Evolutionary conservation across 768 basidiomycete species (phyloP).

Genomic region (Sarcodon sp.): DNA sequence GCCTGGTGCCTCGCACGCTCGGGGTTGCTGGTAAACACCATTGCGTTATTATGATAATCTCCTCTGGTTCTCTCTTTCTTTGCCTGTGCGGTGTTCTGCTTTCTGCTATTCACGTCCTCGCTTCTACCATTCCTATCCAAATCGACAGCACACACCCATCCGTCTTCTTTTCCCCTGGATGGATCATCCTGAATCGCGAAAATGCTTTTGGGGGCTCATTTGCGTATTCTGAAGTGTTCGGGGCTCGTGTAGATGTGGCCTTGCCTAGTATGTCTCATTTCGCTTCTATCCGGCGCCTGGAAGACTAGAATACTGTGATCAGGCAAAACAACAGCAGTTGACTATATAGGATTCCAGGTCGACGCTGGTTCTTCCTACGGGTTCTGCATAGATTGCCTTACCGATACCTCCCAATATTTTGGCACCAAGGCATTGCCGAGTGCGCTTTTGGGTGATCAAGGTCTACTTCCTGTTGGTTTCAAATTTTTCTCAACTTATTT

Average conservation of each 20-base stretch:
- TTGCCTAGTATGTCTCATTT: constrained; percentile 15
- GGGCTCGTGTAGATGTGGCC: constrained; percentile 9
- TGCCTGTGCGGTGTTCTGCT: too few relatives aligned
- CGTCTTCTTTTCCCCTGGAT: background rate
- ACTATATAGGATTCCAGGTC: constrained; percentile 16
- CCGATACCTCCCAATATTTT: constrained; percentile 2
- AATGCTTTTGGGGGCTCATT: constrained; percentile 4
- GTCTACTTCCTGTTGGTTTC: constrained; percentile 8
- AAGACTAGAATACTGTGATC: background rate
- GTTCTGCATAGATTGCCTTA: constrained; percentile 17
- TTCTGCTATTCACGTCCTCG: background rate
- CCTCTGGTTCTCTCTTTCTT: too few relatives aligned
- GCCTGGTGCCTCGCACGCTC: background rate
- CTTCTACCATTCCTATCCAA: background rate
- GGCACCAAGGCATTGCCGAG: constrained; percentile 13
- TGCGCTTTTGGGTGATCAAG: background rate
- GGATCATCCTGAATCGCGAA: background rate
- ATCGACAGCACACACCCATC: background rate
- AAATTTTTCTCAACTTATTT: background rate
- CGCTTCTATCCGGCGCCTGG: background rate
- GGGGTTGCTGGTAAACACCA: too few relatives aligned
- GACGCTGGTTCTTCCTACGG: constrained; percentile 15
- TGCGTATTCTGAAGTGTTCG: constrained; percentile 8
- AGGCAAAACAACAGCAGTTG: constrained; percentile 14
- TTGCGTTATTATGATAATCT: too few relatives aligned